phyloP scores from a whole-genome alignment of 805 yeast species.

The Sungouiella blattae region DNA sequence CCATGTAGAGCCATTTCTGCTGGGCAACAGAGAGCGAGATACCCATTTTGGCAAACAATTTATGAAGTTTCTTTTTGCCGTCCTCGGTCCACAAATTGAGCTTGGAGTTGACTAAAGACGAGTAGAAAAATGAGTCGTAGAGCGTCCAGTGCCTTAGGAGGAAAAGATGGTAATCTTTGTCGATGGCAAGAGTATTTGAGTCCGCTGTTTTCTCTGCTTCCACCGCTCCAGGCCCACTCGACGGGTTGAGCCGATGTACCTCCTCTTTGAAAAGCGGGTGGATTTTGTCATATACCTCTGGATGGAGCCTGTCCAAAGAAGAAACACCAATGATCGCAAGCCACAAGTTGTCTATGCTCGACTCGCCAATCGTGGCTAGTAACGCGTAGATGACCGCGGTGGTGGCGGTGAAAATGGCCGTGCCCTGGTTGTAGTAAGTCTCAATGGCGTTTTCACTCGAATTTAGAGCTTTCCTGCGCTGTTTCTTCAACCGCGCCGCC shows the following conservation, averaged over 20 bases:
- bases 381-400: conserved; percentile 80
- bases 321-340: conserved; percentile 84
- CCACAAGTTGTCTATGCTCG: conserved; percentile 72
- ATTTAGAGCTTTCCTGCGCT: conserved; percentile 35
- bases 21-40: conserved; percentile 83
- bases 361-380: conserved; percentile 78
- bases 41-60: conserved; percentile 96
- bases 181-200: conserved; percentile 53
- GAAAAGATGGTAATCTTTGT: conserved; percentile 82
- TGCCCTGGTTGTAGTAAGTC: conserved; percentile 79
- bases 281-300: conserved; percentile 67
- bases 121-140: conserved; percentile 85
- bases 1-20: conserved; percentile 91
- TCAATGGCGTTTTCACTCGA: conserved; percentile 58
- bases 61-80: conserved; percentile 81
- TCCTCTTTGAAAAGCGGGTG: conserved; percentile 80
- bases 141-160: conserved; percentile 89
- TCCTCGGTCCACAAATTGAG: conserved; percentile 86
- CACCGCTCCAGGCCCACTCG: conserved; percentile 17
- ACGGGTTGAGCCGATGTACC: conserved; percentile 62
- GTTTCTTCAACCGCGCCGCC: conserved; percentile 27
- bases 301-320: conserved; percentile 69
- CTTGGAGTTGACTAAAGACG: conserved; percentile 88
- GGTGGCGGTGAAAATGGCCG: conserved; percentile 68
- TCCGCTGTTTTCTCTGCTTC: conserved; percentile 34